Base-by-base conservation (phyloP, 1,284 basidiomycete species). In the Phylloboletellus chloephorus region DNA sequence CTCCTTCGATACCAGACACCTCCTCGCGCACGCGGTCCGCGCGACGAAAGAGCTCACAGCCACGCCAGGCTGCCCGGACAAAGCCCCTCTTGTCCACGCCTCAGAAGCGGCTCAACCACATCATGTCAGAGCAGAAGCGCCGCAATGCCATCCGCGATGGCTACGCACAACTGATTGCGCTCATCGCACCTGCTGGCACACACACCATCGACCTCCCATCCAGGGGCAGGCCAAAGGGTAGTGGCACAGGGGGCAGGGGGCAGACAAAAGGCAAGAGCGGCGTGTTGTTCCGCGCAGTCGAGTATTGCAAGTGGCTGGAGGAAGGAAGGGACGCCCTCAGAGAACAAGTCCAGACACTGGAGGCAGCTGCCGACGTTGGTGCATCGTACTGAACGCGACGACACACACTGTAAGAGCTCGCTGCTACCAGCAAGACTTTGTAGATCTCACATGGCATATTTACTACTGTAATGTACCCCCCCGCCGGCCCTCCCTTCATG, bases 41-140 rank as follows among this genome's bases (percentile, higher is more conserved):
- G 9, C 49, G 42, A 12, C 58, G 52, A 2, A 64, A 61, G 28
- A 40, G 42, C 35, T 49, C 58, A 7, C 54, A 55, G 4, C 32
- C 48, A 5, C 43, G 42, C 24, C 57, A 52, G 47, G 9, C 37
- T 9, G 32, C 35, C 32, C 46, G 70, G 41, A 42, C 67, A 19
- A 82, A 82, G 49, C 69, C 78, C 0, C 71, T 89, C 7, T 72
- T 93, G 16, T 85, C 87, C 7, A 82, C 80, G 7, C 88, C 87
- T 0, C 89, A 93, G 60, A 93, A 93, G 62, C 79, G 90, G 20
- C 78, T 90, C n/a, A 93, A 93, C 61, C 89, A 93, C 67, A 93
- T 93, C 68, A 82, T 90, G 71, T 89, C 85, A 9, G 89, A 93
- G 65, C 90, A 93, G 65, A 91, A 90, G 61, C 80, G 89, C 2